Percentiles rank a stretch among this genome's conserved stretches.
These are phyloP conservation scores for Bonia amplexicaulis DNA, from an alignment of 176 grass and related monocot species.

Conservation along the genomic window DNA sequence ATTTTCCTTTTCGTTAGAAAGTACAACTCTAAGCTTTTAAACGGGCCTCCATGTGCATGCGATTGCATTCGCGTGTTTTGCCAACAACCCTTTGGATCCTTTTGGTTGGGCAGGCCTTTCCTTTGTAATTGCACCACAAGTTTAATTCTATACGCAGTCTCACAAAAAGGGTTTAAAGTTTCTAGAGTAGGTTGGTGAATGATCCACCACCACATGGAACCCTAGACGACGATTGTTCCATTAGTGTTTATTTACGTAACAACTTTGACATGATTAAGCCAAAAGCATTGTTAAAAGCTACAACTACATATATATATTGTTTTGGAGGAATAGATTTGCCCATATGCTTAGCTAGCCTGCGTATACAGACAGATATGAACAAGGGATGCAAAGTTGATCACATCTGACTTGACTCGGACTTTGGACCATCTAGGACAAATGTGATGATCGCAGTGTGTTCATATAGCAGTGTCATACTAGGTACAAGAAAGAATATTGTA, in stretches of 20 bases:
- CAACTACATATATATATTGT: neutral
- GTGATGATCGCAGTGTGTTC: neutral
- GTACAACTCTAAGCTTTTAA: neutral
- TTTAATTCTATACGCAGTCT: neutral
- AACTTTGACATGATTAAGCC: neutral
- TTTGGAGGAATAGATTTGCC: neutral
- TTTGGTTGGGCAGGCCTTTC: neutral
- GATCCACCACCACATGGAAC: neutral
- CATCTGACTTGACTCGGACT: neutral
- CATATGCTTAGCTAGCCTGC: neutral
- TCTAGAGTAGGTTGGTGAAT: neutral
- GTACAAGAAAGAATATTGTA: neutral
- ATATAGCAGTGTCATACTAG: neutral
- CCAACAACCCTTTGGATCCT: neutral
- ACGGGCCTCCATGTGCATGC: neutral
- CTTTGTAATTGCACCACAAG: neutral
- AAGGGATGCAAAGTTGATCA: neutral
- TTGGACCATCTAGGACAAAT: neutral
- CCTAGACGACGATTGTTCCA: neutral
- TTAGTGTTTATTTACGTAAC: neutral
- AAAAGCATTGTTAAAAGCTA: neutral
- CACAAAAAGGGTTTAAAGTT: neutral
- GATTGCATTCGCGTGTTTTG: neutral
- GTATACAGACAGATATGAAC: neutral
- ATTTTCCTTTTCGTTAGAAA: neutral